phyloP scores from a whole-genome alignment of 1,284 basidiomycete species.

The Malassezia furfur region DNA sequence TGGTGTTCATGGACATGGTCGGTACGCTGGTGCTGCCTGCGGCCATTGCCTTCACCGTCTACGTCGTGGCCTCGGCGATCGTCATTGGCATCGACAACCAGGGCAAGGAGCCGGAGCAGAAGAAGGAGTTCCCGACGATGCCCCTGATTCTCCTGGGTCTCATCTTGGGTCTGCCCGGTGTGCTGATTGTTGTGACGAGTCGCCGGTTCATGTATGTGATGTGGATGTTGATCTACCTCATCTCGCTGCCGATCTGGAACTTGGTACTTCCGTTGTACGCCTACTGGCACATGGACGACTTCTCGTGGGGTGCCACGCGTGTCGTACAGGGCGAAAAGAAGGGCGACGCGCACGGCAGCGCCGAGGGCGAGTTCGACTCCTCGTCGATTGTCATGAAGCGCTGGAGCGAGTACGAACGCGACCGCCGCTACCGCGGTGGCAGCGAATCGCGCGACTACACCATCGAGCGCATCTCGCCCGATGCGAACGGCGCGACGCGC shows the following conservation, averaged over 20 bases:
- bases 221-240: conserved; percentile 51
- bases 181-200: conserved; percentile 51
- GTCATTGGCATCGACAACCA: conserved; percentile 17
- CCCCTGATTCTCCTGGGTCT: conserved; percentile 48
- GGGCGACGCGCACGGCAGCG: conserved; percentile 33
- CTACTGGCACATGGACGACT: conserved; percentile 51
- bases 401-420: conserved; percentile 96
- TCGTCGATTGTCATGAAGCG: conserved; percentile 96
- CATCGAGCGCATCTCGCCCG: conserved; percentile 31
- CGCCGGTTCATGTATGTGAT: conserved; percentile 50
- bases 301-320: conserved; percentile 50
- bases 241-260: conserved; percentile 51
- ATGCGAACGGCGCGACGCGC: conserved; percentile 34
- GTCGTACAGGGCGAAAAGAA: conserved; percentile 47
- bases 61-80: conserved; percentile 46
- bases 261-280: conserved; percentile 48
- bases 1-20: conserved; percentile 51
- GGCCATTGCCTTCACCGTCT: conserved; percentile 51
- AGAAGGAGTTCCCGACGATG: conserved; percentile 28
- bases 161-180: conserved; percentile 51
- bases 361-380: conserved; percentile 83
- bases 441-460: conserved; percentile 71
- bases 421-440: conserved; percentile 81
- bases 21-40: conserved; percentile 52
- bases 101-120: neutral